Conservation (phyloP, 2,329 filamentous ascomycete genomes). For the Cryphonectria nitschkei region DNA sequence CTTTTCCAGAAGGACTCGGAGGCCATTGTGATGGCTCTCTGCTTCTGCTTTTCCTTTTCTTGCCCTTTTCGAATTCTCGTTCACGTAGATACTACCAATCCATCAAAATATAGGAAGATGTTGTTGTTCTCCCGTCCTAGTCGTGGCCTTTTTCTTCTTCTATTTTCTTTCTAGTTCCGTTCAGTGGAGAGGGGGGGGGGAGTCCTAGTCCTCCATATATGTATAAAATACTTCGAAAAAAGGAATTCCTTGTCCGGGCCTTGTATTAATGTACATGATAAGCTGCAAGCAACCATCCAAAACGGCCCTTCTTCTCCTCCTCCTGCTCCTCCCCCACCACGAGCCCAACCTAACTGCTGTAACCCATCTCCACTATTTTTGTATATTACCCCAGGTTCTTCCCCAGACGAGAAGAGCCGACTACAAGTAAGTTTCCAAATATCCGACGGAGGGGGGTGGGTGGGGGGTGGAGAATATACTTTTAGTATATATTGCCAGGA, state of each 20-base stretch:
- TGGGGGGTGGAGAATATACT: background rate
- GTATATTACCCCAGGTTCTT: constrained; percentile 1
- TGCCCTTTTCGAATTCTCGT: background rate
- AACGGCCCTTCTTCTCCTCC: constrained; percentile 1
- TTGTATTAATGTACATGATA: background rate
- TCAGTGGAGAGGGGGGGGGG: background rate
- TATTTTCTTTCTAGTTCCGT: too few species aligned
- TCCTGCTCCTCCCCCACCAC: too few species aligned
- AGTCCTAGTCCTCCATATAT: too few species aligned
- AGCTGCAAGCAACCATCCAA: background rate
- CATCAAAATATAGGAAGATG: background rate
- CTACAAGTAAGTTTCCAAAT: background rate
- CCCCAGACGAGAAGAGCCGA: background rate
- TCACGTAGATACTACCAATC: background rate
- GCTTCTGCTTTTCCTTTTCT: background rate
- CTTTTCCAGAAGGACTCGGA: constrained; percentile 49
- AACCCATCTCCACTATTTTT: background rate
- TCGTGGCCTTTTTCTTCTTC: background rate
- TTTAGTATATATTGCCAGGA: background rate
- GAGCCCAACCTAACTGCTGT: background rate
- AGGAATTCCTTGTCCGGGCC: too few species aligned
- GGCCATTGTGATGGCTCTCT: constrained; percentile 41
- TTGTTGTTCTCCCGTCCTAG: background rate
- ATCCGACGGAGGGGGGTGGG: background rate
- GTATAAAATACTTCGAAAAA: too few species aligned